Evolutionary conservation across 192 early-diverging fungal species (phyloP), one percentile per base, ranked within the genome.

Genomic region (Entophlyctis luteolus): DNA sequence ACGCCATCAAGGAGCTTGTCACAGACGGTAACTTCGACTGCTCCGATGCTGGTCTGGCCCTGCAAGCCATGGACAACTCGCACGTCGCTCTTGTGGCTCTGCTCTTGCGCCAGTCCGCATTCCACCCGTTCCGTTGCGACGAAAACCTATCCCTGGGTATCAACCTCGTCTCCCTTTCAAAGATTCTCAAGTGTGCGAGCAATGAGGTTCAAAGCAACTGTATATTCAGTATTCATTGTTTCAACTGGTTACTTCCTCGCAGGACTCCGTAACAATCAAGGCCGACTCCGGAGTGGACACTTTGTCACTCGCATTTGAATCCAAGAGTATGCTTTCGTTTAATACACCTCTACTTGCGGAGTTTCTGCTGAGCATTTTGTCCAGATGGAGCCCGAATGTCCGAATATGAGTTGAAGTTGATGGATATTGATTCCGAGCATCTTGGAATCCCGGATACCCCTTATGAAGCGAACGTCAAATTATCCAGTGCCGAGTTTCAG

Each of bases 61-160:
- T 99, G 8, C 96, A 99, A 82, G 93, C 96, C 59, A 99, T 99
- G 96, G 95, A 98, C 80, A 94, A 90, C 83, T 90, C 96, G 28
- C 96, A 98, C 76, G 91, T 98, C 18, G 92, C 94, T 10, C 83
- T 98, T 22, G 93, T 94, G 16, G 81, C 91, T 31, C 84, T 97
- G 48, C 77, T 93, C 55, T 82, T 96, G 49, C 84, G 90, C 55
- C 74, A 87, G 18, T 84, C 88, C 45, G 93, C 91, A 8, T 84
- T 84, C 56, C 65, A 72, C 25, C 77, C 74, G 55, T 84, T 69
- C 67, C 74, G 82, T 27, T 96, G 94, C 77, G 96, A 97, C 79
- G 84, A 93, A 70, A 88, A 88, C 74, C 79, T 93, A 54, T 86
- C 90, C 56, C 83, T 99, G 54, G 96, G 96, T 62, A 85, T 99